Conservation (phyloP, 345 rosid genomes). For the Pelargonium nanum region DNA sequence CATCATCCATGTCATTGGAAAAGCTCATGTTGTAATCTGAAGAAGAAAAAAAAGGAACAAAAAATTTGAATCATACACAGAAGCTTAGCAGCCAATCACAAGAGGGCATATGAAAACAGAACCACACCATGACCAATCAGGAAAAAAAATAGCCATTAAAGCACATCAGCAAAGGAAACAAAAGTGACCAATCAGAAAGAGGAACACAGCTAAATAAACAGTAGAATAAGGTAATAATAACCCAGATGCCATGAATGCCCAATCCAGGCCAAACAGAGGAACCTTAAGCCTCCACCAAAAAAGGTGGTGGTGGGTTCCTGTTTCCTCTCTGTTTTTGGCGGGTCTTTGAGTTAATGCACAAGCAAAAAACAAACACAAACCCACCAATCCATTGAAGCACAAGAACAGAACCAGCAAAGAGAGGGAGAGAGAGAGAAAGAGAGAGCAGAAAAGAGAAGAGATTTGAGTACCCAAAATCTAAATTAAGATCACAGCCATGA, state of each 20-base stretch:
- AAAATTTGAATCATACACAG: not conserved
- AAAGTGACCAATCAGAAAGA: too few species aligned
- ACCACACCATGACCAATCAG: not conserved
- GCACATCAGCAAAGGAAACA: not conserved
- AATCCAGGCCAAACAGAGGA: not conserved
- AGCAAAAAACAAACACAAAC: too few species aligned
- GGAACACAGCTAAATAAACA: not conserved
- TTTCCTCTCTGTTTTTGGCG: too few species aligned
- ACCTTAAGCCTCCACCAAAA: too few species aligned
- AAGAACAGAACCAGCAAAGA: too few species aligned
- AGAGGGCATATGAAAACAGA: not conserved
- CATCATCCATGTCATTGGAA: conserved; percentile 69
- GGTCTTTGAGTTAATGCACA: too few species aligned
- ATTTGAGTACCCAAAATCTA: not conserved
- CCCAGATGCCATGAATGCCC: not conserved
- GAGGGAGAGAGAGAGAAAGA: too few species aligned
- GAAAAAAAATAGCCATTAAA: not conserved
- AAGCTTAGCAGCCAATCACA: not conserved
- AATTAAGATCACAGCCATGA: not conserved
- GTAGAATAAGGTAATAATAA: not conserved
- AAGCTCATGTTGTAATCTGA: conserved; percentile 53
- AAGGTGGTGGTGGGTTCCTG: too few species aligned
- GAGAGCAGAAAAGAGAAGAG: too few species aligned
- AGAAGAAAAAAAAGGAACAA: conserved; percentile 5
- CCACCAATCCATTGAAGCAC: too few species aligned